These are phyloP conservation scores for Rossbeevera mucosa DNA, from an alignment of 768 basidiomycete species.

Conservation along the genomic window DNA sequence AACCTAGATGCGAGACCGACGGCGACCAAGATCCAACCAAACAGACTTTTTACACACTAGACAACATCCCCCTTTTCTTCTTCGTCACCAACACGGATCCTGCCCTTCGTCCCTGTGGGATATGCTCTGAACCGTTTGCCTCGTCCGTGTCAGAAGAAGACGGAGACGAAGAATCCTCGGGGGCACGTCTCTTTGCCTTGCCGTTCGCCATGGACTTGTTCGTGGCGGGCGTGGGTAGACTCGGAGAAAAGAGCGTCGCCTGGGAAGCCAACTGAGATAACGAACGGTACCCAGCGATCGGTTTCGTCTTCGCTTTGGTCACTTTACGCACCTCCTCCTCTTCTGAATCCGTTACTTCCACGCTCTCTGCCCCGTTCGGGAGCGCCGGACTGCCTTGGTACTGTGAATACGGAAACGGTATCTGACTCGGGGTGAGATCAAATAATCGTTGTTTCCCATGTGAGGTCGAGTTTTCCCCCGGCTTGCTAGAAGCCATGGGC, in stretches of 20 bases:
- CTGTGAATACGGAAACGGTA: conserved; percentile 53
- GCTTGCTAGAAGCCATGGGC: background rate
- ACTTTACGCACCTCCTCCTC: conserved; percentile 6
- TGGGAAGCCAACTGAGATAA: conserved; percentile 50
- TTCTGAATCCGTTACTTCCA: conserved; percentile 25
- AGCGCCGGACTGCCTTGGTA: conserved; percentile 19
- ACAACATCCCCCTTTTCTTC: conserved; percentile 22
- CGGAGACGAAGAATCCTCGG: conserved; percentile 29
- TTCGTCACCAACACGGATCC: conserved; percentile 34
- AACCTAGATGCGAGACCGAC: background rate
- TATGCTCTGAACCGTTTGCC: conserved; percentile 42
- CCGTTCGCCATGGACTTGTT: conserved; percentile 25
- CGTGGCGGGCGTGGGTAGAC: conserved; percentile 28
- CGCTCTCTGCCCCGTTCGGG: conserved; percentile 35
- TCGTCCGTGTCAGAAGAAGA: conserved; percentile 40
- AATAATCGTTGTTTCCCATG: conserved; percentile 38
- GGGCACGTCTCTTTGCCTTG: conserved; percentile 21
- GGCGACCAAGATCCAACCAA: background rate
- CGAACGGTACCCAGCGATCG: conserved; percentile 34
- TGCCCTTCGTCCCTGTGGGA: conserved; percentile 55
- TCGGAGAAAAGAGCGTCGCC: conserved; percentile 34
- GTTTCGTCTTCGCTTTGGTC: conserved; percentile 19
- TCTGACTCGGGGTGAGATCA: conserved; percentile 48
- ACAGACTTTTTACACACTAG: background rate
- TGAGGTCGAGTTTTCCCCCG: background rate